Base-by-base conservation (phyloP, 1,139 yeast genomes). In the Wickerhamiella pararugosa region DNA sequence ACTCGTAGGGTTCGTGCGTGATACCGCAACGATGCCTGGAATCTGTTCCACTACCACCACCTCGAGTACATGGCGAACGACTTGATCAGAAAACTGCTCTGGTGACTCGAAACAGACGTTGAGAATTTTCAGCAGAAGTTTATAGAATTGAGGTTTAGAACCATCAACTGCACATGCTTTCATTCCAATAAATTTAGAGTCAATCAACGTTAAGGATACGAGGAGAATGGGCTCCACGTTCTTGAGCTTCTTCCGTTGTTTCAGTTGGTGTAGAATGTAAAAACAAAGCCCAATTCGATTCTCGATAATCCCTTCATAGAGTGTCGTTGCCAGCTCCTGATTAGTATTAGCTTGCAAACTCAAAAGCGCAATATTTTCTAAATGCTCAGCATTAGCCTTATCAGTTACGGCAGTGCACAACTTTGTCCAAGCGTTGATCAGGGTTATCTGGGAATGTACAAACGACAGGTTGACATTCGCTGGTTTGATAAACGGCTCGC, bases 381-480 rank as follows among this genome's bases (percentile, higher is more conserved):
- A 33, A n/a, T 40, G 31, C n/a, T 6, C 21, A 4, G 32, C 7
- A 5, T 7, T 11, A 7, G 27, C 21, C 7, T 9, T 11, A 5
- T 21, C 32, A 8, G 10, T 21, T 8, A 31, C 15, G 6, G 29
- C 38, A 8, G 49, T 43, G 41, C 53, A 50, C 32, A 52, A 46
- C 21, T 45, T 34, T n/a, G 39, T 33, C 39, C 49, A 46, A 21
- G 45, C 41, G 10, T 49, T 26, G 7, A 41, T 41, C 11, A 80
- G 71, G 3, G 73, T 64, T 25, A 78, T 65, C 54, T 84, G 94
- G 1, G 90, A 71, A 41, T 75, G 70, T 21, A 77, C 67, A 54
- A 68, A 70, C 47, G 83, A 86, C 37, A 76, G 56, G 51, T 79
- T 77, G 36, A 76, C 61, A 48, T 86, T 77, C 1, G 82, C 75